Evolutionary conservation across 2,329 filamentous ascomycete species (phyloP).

Genomic region (Colletotrichum tropicicola): DNA sequence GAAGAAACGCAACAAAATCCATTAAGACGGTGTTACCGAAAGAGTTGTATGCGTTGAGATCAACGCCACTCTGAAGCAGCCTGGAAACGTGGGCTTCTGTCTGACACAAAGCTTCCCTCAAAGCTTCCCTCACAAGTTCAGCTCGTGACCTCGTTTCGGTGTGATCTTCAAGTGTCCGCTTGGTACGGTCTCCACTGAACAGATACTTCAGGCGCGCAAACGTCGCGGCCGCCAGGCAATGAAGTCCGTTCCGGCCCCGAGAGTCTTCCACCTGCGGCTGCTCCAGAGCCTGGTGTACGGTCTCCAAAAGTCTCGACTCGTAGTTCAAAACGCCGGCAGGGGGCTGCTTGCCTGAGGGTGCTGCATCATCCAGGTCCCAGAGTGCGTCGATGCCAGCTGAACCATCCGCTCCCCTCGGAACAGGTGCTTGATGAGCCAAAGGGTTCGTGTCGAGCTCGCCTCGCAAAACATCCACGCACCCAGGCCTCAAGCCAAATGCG

Average conservation of each 20-base stretch:
- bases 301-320: neutral
- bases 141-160: neutral
- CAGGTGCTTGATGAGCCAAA: neutral
- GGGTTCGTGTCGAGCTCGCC: neutral
- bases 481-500: neutral
- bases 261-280: neutral
- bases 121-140: neutral
- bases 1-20: neutral
- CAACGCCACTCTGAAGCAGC: neutral
- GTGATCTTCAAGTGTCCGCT: neutral
- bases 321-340: neutral
- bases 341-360: neutral
- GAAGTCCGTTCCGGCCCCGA: neutral
- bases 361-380: neutral
- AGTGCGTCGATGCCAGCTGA: neutral
- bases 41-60: neutral
- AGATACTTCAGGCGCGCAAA: neutral
- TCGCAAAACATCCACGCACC: neutral
- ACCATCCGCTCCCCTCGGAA: neutral
- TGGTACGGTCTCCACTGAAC: neutral
- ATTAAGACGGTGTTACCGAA: neutral
- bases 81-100: neutral
- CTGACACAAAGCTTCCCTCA: neutral
- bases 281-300: neutral
- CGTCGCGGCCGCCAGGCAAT: neutral